These are phyloP conservation scores for Aspergillus aculeatinus DNA, from an alignment of 2,329 filamentous ascomycete species.

Conservation along the genomic window DNA sequence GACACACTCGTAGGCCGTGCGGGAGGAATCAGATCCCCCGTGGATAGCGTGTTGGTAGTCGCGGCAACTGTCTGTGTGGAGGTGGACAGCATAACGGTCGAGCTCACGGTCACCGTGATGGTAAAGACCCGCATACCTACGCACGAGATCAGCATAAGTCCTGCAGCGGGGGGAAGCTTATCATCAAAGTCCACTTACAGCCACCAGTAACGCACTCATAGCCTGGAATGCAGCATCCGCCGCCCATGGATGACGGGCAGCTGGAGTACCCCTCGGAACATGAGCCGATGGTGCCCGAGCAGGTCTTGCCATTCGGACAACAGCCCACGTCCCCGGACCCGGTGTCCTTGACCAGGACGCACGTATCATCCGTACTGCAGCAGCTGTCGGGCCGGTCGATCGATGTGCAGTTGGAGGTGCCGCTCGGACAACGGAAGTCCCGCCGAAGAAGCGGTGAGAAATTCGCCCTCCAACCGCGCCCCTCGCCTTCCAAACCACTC, in stretches of 20 bases:
- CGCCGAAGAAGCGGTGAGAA: constrained; percentile 28
- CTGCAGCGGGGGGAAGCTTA: too few relatives aligned
- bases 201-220: constrained; percentile 58
- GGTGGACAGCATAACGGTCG: constrained; percentile 32
- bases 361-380: constrained; percentile 54
- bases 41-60: constrained; percentile 23
- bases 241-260: constrained; percentile 56
- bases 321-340: constrained; percentile 60
- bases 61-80: constrained; percentile 32
- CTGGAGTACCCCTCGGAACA: constrained; percentile 56
- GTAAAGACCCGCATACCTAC: constrained; percentile 37
- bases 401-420: constrained; percentile 53
- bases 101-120: constrained; percentile 36
- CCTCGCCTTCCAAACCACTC: neutral
- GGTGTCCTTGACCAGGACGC: constrained; percentile 54
- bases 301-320: constrained; percentile 55
- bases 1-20: constrained; percentile 40
- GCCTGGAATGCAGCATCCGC: constrained; percentile 62
- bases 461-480: constrained; percentile 1
- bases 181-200: constrained; percentile 41
- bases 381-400: constrained; percentile 60
- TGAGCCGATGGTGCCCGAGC: constrained; percentile 50
- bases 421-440: constrained; percentile 58
- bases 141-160: neutral
- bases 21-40: constrained; percentile 35